Evolutionary conservation across 768 basidiomycete species (phyloP).

Genomic region (Phaeolepiota aurea): DNA sequence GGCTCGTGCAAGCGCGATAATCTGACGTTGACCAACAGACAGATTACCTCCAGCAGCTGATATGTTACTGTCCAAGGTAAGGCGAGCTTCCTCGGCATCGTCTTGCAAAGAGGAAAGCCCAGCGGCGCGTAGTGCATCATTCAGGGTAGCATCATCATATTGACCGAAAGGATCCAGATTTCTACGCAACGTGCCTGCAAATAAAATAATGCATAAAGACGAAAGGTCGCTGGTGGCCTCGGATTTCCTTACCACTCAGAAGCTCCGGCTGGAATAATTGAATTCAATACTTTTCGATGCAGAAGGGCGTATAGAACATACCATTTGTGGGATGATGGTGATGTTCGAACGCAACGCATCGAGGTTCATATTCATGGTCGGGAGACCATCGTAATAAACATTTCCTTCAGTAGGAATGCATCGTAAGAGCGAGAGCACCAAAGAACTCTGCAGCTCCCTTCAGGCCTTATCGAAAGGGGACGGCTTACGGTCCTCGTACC

Average conservation of each 20-base stretch:
- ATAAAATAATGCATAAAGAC: neutral
- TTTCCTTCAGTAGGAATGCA: conserved; percentile 44
- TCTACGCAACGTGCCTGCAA: conserved; percentile 30
- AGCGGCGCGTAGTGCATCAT: conserved; percentile 24
- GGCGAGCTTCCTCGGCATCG: conserved; percentile 37
- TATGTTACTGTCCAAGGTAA: conserved; percentile 32
- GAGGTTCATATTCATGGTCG: conserved; percentile 37
- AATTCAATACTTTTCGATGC: neutral
- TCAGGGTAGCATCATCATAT: conserved; percentile 33
- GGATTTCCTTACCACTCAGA: conserved; percentile 19
- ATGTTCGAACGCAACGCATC: conserved; percentile 43
- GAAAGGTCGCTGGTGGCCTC: neutral
- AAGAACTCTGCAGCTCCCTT: conserved; percentile 27
- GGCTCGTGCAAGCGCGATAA: conserved; percentile 53
- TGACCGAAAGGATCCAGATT: conserved; percentile 54
- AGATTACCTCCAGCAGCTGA: conserved; percentile 53
- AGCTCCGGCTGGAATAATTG: conserved; percentile 24
- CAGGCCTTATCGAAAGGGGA: neutral
- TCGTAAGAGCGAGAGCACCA: conserved; percentile 41
- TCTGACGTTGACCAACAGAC: conserved; percentile 63
- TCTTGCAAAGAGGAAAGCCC: conserved; percentile 22
- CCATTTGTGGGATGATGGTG: conserved; percentile 45
- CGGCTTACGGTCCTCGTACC: conserved; percentile 8
- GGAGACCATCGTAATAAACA: conserved; percentile 43
- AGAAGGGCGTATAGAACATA: conserved; percentile 11